These are phyloP conservation scores for Wickerhamomyces hampshirensis DNA, from an alignment of 805 yeast species.

Conservation along the genomic window DNA sequence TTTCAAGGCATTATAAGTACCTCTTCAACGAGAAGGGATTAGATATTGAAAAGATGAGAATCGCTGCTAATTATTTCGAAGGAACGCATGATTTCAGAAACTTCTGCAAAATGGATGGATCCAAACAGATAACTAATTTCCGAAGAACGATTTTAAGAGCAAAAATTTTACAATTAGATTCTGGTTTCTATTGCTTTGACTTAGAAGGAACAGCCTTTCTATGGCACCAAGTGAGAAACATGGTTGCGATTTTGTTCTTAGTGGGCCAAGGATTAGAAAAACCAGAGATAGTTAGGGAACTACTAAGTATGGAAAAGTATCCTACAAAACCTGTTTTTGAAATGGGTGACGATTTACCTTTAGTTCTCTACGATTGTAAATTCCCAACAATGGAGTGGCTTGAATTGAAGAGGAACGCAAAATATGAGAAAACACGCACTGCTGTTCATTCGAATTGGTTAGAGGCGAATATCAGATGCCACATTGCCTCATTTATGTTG, in stretches of 20 bases:
- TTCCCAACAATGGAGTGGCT: slow-evolving; percentile 68
- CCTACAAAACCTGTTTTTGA: slow-evolving; percentile 77
- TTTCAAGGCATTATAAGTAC: slow-evolving; percentile 81
- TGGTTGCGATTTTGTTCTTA: slow-evolving; percentile 77
- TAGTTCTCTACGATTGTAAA: slow-evolving; percentile 80
- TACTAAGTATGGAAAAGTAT: slow-evolving; percentile 50
- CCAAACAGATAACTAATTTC: slow-evolving; percentile 84
- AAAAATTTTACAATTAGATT: slow-evolving; percentile 34
- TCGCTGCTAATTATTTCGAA: slow-evolving; percentile 55
- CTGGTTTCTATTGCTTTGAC: slow-evolving; percentile 63
- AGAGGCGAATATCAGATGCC: slow-evolving; percentile 53
- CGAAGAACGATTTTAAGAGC: slow-evolving; percentile 56
- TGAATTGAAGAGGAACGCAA: slow-evolving; percentile 27
- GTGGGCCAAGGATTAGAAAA: slow-evolving; percentile 76
- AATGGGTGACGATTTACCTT: slow-evolving; percentile 87
- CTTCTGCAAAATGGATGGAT: slow-evolving; percentile 91
- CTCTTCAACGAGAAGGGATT: slow-evolving; percentile 53
- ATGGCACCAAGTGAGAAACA: slow-evolving; percentile 98
- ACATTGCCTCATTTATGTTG: slow-evolving; percentile 35
- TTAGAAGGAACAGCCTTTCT: slow-evolving; percentile 84
- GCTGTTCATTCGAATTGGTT: slow-evolving; percentile 46
- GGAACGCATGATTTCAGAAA: slow-evolving; percentile 92
- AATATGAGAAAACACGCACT: slow-evolving; percentile 37
- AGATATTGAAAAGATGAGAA: slow-evolving; percentile 60
- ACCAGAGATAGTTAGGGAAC: slow-evolving; percentile 49